These are phyloP conservation scores for Hymenoscyphus salicellus DNA, from an alignment of 2,329 filamentous ascomycete genomes.

Conservation along the genomic window DNA sequence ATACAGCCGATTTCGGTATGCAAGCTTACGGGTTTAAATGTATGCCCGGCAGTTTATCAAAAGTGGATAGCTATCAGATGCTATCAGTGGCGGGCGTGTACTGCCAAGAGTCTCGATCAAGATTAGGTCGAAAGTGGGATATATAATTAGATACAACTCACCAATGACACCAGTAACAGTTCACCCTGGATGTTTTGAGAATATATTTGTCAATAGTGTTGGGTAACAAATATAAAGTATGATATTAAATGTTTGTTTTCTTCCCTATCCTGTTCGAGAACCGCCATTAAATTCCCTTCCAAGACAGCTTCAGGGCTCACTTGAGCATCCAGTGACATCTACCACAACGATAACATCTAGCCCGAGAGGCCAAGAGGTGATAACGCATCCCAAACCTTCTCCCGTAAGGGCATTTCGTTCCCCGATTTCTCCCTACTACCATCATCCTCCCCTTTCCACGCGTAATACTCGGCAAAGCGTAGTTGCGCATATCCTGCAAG, in stretches of 20 bases:
- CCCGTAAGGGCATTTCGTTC: neutral
- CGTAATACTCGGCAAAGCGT: neutral
- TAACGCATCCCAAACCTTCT: neutral
- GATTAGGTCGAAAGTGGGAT: neutral
- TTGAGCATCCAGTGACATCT: neutral
- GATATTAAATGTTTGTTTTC: too few relatives aligned
- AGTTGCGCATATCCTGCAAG: neutral
- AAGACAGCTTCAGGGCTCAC: neutral
- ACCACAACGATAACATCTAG: neutral
- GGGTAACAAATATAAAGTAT: neutral
- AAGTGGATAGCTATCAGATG: neutral
- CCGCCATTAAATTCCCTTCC: neutral
- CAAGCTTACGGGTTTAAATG: neutral
- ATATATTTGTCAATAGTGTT: neutral
- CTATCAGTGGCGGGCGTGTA: neutral
- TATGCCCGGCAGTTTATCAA: neutral
- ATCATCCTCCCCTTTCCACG: neutral
- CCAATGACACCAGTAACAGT: neutral
- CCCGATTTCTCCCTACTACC: neutral
- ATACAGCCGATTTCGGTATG: slow-evolving; percentile 1
- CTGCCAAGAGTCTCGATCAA: neutral
- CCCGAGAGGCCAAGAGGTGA: neutral
- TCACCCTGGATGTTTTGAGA: neutral
- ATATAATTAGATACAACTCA: neutral
- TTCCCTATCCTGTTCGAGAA: neutral